Evolutionary conservation across 768 basidiomycete species (phyloP), one percentile per base, ranked within the genome.

Genomic region (Trametes cubensis): DNA sequence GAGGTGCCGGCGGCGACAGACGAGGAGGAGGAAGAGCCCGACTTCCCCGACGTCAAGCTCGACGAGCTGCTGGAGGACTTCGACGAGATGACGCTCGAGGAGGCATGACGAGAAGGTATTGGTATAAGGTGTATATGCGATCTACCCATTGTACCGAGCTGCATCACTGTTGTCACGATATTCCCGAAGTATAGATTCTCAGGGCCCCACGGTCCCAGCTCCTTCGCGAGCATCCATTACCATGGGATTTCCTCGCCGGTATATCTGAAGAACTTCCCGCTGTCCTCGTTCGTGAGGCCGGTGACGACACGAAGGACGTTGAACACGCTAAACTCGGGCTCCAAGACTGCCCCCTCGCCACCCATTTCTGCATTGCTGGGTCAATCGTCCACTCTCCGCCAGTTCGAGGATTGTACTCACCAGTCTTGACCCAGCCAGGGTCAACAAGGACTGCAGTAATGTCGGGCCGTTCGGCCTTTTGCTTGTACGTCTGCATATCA

Each of bases 61-160:
- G 86, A 94, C 66, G 95, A 98, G 75, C 74, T 98, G 64, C 74
- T 98, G 69, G 94, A 97, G 61, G 87, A 90, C 73, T 94, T 97
- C 68, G 94, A 97, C 67, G 93, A 93, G 74, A 83, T 98, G 88
- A 92, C 88, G 10, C 80, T 97, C 41, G 83, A 81, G 6, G 79
- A 81, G 23, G n/a, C 61, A 20, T 58, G 63, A 64, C 30, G n/a
- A 4, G n/a, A 21, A 39, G n/a, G 26, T 11, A 25, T 4, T 28
- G 2, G 23, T 4, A 21, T 25, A 21, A n/a, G 13, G 25, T 20
- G 48, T 23, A 48, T 21, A 28, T 28, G 48, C 28, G 28, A 23
- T 23, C 23, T 28, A 8, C 30, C 21, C 7, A 26, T 30, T 26
- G 42, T 20, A 44, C 13, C 13, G 18, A 18, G 42, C 17, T 49